Conservation (phyloP, 73 alveolate genomes). For the Uronychia setigera region DNA sequence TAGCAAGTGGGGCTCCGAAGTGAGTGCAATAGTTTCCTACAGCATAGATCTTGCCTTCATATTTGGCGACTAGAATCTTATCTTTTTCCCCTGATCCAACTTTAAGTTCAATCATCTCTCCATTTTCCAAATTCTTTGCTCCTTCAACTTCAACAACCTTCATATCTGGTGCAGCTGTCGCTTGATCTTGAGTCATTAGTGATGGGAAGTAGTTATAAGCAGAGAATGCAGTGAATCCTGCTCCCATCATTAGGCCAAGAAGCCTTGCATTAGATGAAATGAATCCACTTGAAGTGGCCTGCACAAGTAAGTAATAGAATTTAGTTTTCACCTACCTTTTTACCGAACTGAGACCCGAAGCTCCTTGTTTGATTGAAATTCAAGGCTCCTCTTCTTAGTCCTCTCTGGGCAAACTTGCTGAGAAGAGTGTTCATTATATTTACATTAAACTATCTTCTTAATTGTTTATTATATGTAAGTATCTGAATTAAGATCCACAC, state of each 20-base stretch:
- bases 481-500: background rate
- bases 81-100: constrained; percentile 56
- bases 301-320: background rate
- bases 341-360: background rate
- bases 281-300: background rate
- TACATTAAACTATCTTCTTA: background rate
- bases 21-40: constrained; percentile 86
- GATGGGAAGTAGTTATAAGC: background rate
- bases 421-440: background rate
- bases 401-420: background rate
- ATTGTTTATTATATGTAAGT: background rate
- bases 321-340: background rate
- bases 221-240: background rate
- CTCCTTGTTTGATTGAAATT: background rate
- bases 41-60: constrained; percentile 59
- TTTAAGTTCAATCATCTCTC: constrained; percentile 51
- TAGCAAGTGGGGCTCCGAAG: constrained; percentile 83
- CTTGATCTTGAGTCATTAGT: background rate
- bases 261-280: background rate
- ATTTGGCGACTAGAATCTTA: constrained; percentile 46
- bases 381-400: background rate
- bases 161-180: background rate
- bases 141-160: background rate
- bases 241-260: background rate
- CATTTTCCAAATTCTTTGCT: constrained; percentile 37